Percentiles rank a stretch among this genome's conserved stretches.
Conservation (phyloP, 2,329 filamentous ascomycete genomes). For the Westerdykella sp. region DNA sequence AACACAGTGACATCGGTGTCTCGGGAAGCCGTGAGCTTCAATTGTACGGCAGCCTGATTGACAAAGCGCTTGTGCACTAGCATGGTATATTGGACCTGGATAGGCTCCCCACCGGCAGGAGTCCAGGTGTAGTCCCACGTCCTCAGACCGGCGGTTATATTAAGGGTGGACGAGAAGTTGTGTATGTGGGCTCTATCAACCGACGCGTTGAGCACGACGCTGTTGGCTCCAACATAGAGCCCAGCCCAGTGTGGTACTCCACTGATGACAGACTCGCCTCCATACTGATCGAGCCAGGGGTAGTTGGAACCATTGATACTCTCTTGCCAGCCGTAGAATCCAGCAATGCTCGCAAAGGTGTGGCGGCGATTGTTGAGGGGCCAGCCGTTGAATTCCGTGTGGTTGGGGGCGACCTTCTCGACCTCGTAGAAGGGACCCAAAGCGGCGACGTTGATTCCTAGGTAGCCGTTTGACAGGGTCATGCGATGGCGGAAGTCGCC, state of each 20-base stretch:
- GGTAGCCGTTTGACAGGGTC: slow-evolving; percentile 52
- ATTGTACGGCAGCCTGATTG: slow-evolving; percentile 55
- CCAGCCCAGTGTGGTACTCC: slow-evolving; percentile 65
- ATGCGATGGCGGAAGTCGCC: slow-evolving; percentile 57
- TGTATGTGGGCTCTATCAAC: slow-evolving; percentile 54
- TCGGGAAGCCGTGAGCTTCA: slow-evolving; percentile 52
- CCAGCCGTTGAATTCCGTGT: slow-evolving; percentile 58
- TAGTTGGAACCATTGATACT: slow-evolving; percentile 58
- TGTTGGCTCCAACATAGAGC: slow-evolving; percentile 51
- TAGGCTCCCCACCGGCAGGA: slow-evolving; percentile 44
- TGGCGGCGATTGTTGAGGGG: slow-evolving; percentile 59
- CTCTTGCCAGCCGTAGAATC: slow-evolving; percentile 59
- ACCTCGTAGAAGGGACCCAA: slow-evolving; percentile 57
- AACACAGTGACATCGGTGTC: slow-evolving; percentile 54
- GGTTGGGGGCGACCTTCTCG: slow-evolving; percentile 40
- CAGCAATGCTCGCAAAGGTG: slow-evolving; percentile 61
- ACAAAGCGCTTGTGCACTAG: slow-evolving; percentile 59
- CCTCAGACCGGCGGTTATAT: slow-evolving; percentile 57
- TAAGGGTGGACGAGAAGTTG: slow-evolving; percentile 55
- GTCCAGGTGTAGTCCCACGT: slow-evolving; percentile 63
- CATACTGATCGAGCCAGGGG: slow-evolving; percentile 62
- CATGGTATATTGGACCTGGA: slow-evolving; percentile 59
- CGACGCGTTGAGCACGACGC: slow-evolving; percentile 53
- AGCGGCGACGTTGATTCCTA: slow-evolving; percentile 59
- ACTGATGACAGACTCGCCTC: slow-evolving; percentile 63